Evolutionary conservation across 768 basidiomycete genomes (phyloP).

Genomic region (Lyophyllum shimeji): DNA sequence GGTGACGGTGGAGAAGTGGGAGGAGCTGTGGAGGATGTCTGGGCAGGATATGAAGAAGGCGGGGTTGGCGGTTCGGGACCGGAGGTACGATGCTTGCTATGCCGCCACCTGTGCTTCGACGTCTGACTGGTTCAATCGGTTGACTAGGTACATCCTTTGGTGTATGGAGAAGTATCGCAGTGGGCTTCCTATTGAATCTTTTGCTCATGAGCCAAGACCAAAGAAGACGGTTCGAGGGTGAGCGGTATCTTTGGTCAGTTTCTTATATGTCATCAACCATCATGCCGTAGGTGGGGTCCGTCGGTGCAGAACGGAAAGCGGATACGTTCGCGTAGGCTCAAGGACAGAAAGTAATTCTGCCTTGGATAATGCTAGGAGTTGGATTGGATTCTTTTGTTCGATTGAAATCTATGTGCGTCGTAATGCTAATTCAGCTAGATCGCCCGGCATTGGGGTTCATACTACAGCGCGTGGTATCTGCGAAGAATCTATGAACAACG

Average conservation of each 20-base stretch:
- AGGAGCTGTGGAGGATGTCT: constrained; percentile 64
- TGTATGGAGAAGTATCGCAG: constrained; percentile 78
- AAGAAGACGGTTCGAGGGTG: constrained; percentile 83
- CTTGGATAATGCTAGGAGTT: background rate
- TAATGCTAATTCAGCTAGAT: background rate
- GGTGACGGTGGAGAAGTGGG: constrained; percentile 65
- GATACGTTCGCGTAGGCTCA: constrained; percentile 62
- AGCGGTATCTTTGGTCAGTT: constrained; percentile 27
- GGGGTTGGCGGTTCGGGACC: constrained; percentile 65
- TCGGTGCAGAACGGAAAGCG: constrained; percentile 72
- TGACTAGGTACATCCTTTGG: constrained; percentile 76
- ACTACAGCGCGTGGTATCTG: background rate
- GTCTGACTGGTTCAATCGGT: background rate
- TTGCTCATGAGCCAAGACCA: constrained; percentile 64
- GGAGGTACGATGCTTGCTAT: constrained; percentile 54
- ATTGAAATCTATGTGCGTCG: background rate
- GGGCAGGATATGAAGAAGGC: constrained; percentile 61
- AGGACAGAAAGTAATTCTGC: constrained; percentile 26
- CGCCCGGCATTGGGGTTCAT: background rate
- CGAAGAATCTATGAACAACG: background rate
- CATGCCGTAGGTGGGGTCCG: constrained; percentile 61
- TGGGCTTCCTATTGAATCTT: constrained; percentile 51
- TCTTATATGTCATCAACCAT: background rate
- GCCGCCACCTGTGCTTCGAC: background rate
- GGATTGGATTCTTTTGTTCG: background rate